Conservation (phyloP, 805 yeast species). For the Hanseniaspora taiwanica region DNA sequence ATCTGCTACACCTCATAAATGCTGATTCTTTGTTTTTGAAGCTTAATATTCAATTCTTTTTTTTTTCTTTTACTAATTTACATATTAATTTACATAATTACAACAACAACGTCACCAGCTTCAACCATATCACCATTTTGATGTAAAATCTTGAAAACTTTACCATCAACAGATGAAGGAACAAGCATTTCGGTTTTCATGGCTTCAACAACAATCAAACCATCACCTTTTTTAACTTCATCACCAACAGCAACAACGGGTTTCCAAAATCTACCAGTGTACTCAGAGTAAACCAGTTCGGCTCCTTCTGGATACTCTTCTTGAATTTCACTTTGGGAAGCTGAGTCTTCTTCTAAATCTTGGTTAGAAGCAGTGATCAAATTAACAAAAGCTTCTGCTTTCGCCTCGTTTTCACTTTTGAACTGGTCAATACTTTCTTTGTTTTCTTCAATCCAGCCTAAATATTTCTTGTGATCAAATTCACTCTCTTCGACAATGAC, state of each 20-base stretch:
- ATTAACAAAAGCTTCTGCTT: conserved; percentile 72
- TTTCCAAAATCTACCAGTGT: conserved; percentile 97
- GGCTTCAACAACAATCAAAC: conserved; percentile 84
- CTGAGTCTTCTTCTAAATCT: conserved; percentile 47
- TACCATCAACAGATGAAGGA: conserved; percentile 55
- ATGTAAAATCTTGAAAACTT: conserved; percentile 59
- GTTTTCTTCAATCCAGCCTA: conserved; percentile 66
- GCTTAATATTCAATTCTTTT: too few species aligned
- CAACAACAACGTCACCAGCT: conserved; percentile 90
- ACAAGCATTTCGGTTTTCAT: conserved; percentile 98
- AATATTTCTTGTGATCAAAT: conserved; percentile 71
- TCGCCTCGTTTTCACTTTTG: conserved; percentile 64
- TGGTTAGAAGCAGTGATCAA: conserved; percentile 72
- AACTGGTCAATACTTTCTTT: conserved; percentile 58
- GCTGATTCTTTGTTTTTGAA: too few species aligned
- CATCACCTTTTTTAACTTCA: conserved; percentile 57
- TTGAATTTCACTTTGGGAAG: conserved; percentile 26
- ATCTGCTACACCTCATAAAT: too few species aligned
- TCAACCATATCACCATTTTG: conserved; percentile 92
- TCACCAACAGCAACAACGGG: conserved; percentile 72
- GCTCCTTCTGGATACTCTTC: conserved; percentile 63
- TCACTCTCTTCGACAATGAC: conserved; percentile 65
- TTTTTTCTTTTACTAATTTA: neutral
- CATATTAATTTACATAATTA: conserved; percentile 32
- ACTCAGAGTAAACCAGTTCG: conserved; percentile 80